phyloP scores from a whole-genome alignment of 805 yeast genomes.

The Komagataella pseudopastoris region DNA sequence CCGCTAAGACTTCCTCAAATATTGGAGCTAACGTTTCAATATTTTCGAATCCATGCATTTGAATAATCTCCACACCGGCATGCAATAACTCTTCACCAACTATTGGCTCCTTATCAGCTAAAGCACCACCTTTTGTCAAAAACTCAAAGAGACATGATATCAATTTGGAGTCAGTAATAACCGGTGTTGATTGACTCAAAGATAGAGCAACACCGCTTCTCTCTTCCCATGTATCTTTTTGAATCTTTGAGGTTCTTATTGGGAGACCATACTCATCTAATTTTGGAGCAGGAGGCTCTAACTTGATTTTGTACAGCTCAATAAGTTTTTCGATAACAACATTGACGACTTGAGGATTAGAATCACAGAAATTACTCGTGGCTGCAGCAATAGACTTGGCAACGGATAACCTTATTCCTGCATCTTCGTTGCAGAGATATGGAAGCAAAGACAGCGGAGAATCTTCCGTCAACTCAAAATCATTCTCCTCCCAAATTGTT shows the following conservation, averaged over 20 bases:
- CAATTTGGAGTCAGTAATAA: slow-evolving; percentile 23
- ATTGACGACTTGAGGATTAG: slow-evolving; percentile 13
- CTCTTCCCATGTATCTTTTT: slow-evolving; percentile 71
- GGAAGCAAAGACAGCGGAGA: slow-evolving; percentile 33
- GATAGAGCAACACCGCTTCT: slow-evolving; percentile 74
- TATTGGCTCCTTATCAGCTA: slow-evolving; percentile 59
- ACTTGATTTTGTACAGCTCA: slow-evolving; percentile 41
- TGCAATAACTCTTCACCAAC: slow-evolving; percentile 79
- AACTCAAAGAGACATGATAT: slow-evolving; percentile 48
- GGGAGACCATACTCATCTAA: slow-evolving; percentile 73
- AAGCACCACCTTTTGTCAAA: slow-evolving; percentile 45
- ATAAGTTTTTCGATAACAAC: slow-evolving; percentile 30
- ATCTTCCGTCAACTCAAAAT: slow-evolving; percentile 27
- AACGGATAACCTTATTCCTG: slow-evolving; percentile 59
- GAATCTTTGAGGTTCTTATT: slow-evolving; percentile 42
- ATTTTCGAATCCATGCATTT: slow-evolving; percentile 44
- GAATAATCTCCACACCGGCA: slow-evolving; percentile 71
- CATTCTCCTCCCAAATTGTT: slow-evolving; percentile 78
- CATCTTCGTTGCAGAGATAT: slow-evolving; percentile 39
- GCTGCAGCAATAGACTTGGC: slow-evolving; percentile 63
- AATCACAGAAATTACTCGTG: slow-evolving; percentile 19
- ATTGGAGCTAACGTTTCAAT: slow-evolving; percentile 71
- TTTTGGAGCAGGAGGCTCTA: slow-evolving; percentile 64
- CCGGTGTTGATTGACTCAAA: slow-evolving; percentile 40
- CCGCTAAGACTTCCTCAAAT: slow-evolving; percentile 58